These are phyloP conservation scores for Penicilliopsis zonata DNA, from an alignment of 495 filamentous ascomycete genomes.

Conservation along the genomic window DNA sequence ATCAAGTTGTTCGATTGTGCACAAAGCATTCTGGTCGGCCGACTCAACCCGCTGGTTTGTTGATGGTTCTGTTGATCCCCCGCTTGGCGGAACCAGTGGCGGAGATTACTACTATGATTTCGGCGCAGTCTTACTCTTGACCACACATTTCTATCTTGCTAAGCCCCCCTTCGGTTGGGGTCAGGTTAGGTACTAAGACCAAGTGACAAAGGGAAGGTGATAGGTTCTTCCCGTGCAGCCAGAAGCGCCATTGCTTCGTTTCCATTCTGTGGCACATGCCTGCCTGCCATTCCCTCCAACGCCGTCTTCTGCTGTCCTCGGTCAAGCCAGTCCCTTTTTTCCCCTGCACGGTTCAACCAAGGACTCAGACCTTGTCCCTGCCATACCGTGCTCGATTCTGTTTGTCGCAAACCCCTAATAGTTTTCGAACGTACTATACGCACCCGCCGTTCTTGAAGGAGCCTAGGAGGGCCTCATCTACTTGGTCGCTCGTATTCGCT, in stretches of 20 bases:
- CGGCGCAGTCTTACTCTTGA: too few species aligned
- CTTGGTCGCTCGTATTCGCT: constrained; percentile 27
- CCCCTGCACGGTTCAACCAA: constrained; percentile 4
- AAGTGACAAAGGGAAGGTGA: background rate
- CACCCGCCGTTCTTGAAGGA: constrained; percentile 9
- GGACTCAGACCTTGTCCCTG: constrained; percentile 14
- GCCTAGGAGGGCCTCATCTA: constrained; percentile 25
- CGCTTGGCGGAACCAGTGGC: constrained; percentile 4
- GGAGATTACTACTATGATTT: too few species aligned
- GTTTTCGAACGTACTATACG: constrained; percentile 18
- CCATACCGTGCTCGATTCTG: constrained; percentile 5
- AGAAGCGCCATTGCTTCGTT: constrained; percentile 3
- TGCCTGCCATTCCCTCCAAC: constrained; percentile 17
- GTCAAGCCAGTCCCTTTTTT: constrained; percentile 14
- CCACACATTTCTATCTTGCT: too few species aligned
- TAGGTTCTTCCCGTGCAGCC: background rate
- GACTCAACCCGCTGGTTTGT: background rate
- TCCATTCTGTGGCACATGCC: constrained; percentile 23
- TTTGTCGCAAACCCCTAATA: constrained; percentile 11
- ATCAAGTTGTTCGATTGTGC: background rate
- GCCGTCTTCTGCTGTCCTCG: constrained; percentile 22
- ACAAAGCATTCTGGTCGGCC: too few species aligned
- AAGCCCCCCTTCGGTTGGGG: too few species aligned
- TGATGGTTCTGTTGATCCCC: constrained; percentile 6
- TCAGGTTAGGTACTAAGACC: background rate